Percentiles rank a stretch among this genome's conserved stretches.
Evolutionary conservation across 169 alveolate species (phyloP).

Genomic region (Eimeria brunetti): DNA sequence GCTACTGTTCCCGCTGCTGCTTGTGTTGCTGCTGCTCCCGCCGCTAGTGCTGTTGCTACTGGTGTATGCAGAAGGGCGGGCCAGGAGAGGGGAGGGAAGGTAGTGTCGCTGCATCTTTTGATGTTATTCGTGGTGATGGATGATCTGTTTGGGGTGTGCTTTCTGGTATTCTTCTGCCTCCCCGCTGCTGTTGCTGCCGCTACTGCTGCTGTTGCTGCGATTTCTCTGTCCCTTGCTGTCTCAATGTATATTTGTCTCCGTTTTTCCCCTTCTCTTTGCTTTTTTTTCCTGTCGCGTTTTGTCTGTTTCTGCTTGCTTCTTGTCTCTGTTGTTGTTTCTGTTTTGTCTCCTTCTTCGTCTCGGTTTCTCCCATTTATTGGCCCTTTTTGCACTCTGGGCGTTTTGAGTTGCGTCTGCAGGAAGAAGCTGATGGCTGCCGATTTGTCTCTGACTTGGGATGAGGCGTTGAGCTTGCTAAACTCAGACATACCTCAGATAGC

Average conservation of each 20-base stretch:
- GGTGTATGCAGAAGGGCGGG: too few species aligned
- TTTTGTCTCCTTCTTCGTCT: neutral
- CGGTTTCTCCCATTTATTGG: neutral
- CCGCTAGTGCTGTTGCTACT: neutral
- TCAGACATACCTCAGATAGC: neutral
- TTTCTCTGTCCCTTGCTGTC: too few species aligned
- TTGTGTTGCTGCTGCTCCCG: too few species aligned
- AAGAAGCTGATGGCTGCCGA: conserved; percentile 32
- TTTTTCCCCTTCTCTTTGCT: too few species aligned
- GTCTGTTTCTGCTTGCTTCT: neutral
- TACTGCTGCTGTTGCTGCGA: too few species aligned
- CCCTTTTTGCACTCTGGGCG: neutral
- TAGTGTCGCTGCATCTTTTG: too few species aligned
- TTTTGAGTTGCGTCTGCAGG: neutral
- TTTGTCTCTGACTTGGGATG: conserved; percentile 18
- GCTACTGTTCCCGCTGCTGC: too few species aligned
- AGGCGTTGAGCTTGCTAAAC: neutral
- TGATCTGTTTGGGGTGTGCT: too few species aligned
- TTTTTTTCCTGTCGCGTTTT: neutral
- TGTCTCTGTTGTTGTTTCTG: neutral
- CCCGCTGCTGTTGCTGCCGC: too few species aligned
- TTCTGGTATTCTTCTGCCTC: too few species aligned
- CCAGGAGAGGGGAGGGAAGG: too few species aligned
- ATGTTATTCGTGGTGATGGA: too few species aligned
- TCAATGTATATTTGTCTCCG: neutral